Evolutionary conservation across 768 basidiomycete genomes (phyloP), one percentile per base, ranked within the genome.

Genomic region (Pleurotus salmoneostramineus): DNA sequence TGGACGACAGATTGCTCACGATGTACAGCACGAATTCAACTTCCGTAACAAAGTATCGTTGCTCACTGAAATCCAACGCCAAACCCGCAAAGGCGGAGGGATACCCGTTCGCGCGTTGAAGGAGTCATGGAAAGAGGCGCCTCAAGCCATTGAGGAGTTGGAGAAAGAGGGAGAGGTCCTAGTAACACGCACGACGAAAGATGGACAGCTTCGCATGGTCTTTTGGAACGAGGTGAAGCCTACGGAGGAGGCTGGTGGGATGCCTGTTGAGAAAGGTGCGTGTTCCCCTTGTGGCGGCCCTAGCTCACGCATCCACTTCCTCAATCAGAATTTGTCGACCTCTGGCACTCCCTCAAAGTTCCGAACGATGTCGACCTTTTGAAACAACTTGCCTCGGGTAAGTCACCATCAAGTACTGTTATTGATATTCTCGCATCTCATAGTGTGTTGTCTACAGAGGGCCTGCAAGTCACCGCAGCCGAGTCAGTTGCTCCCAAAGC

Each of bases 201-300:
- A 95, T 64, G 88, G 88, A 0, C 87, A 91, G 62, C 73, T 90
- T 66, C 81, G 87, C 52, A 88, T 90, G 84, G 92, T 93, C 1
- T 93, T 93, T 64, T 94, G 88, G 87, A 95, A 95, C 62, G 92
- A 95, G 70, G 82, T 93, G 59, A 89, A 90, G 65, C 85, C 88
- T 1, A 83, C 77, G 31, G 87, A 89, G 61, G 86, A 90, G 45
- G 78, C 73, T 50, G 91, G 88, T 3, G 88, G 87, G 2, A 79
- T 80, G 61, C 70, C 72, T n/a, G 83, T 94, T 3, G 92, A 95
- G 72, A 84, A 93, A 78, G 93, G 93, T 87, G 57, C 55, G 80
- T 67, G 5, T 15, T 6, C n/a, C 8, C 27, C 27, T 40, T 45
- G 31, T 10, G 43, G 14, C 42, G 42, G n/a, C 35, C 3, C 27